Evolutionary conservation across 371 early-diverging fungal species (phyloP).

Genomic region (Rhizopus stolonifer): DNA sequence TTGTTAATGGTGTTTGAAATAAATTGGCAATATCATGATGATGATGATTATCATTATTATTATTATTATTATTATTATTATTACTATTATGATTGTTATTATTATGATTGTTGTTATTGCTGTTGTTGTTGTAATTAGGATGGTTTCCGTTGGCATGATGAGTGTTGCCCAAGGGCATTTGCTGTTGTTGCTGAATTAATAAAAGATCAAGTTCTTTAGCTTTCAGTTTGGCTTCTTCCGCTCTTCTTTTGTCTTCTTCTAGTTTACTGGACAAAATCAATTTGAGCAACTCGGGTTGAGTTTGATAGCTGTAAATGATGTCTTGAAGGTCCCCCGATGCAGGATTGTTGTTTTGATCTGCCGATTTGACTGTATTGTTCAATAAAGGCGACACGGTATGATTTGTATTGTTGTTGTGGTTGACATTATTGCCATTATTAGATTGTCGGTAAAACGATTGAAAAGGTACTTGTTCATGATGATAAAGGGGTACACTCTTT

Average conservation of each 20-base stretch:
- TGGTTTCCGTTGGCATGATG: too few relatives aligned
- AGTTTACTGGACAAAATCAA: constrained; percentile 62
- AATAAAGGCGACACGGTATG: constrained; percentile 4
- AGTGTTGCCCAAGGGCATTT: constrained; percentile 2
- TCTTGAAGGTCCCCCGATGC: constrained; percentile 51
- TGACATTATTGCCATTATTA: background rate
- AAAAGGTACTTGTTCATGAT: constrained; percentile 45
- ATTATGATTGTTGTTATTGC: too few relatives aligned
- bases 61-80: background rate
- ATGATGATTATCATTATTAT: constrained; percentile 7
- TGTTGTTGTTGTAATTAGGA: too few relatives aligned
- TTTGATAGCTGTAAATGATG: constrained; percentile 53
- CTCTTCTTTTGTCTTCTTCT: constrained; percentile 63
- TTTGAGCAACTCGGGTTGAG: constrained; percentile 63
- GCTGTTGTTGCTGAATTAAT: constrained; percentile 39
- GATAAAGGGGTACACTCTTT: constrained; percentile 37
- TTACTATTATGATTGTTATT: constrained; percentile 6
- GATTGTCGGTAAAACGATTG: constrained; percentile 25
- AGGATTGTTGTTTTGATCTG: constrained; percentile 17
- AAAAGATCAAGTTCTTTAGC: constrained; percentile 47
- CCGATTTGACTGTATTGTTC: constrained; percentile 9
- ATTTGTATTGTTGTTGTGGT: background rate
- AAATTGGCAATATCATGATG: too few relatives aligned
- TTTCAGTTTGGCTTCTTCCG: constrained; percentile 48
- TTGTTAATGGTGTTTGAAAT: background rate